Percentiles rank a stretch among this genome's conserved stretches.
These are phyloP conservation scores for Puya raimondii DNA, from an alignment of 176 grass and related monocot genomes.

Conservation along the genomic window DNA sequence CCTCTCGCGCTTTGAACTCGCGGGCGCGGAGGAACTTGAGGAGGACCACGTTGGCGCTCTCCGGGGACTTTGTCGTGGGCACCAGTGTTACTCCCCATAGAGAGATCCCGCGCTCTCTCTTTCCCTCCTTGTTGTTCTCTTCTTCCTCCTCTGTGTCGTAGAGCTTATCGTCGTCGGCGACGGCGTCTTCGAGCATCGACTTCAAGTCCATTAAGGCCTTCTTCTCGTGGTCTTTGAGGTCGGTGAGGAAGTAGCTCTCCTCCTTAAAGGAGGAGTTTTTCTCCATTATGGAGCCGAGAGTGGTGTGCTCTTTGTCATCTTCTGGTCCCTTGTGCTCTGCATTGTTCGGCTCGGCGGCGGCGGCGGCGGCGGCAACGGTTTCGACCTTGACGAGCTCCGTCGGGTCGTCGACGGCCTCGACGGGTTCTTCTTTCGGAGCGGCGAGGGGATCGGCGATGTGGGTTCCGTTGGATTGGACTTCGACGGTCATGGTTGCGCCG, in stretches of 20 bases:
- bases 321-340: not conserved
- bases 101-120: not conserved
- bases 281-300: conserved; percentile 22
- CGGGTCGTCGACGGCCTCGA: not conserved
- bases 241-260: conserved; percentile 32
- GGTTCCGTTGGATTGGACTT: conserved; percentile 13
- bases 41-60: conserved; percentile 14
- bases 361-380: not conserved
- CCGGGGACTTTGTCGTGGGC: not conserved
- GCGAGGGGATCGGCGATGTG: not conserved
- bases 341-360: not conserved
- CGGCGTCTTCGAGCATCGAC: conserved; percentile 24
- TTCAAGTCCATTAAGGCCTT: conserved; percentile 36
- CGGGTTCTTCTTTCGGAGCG: not conserved
- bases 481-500: conserved; percentile 18
- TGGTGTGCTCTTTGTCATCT: conserved; percentile 13
- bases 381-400: not conserved
- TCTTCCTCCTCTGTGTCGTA: not conserved
- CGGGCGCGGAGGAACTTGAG: conserved; percentile 24
- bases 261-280: conserved; percentile 30
- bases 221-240: conserved; percentile 31
- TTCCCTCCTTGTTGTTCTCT: not conserved
- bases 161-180: conserved; percentile 17
- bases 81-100: conserved; percentile 21
- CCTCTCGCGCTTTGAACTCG: conserved; percentile 21